These are phyloP conservation scores for Aspergillus texensis DNA, from an alignment of 2,329 filamentous ascomycete species.

Conservation along the genomic window DNA sequence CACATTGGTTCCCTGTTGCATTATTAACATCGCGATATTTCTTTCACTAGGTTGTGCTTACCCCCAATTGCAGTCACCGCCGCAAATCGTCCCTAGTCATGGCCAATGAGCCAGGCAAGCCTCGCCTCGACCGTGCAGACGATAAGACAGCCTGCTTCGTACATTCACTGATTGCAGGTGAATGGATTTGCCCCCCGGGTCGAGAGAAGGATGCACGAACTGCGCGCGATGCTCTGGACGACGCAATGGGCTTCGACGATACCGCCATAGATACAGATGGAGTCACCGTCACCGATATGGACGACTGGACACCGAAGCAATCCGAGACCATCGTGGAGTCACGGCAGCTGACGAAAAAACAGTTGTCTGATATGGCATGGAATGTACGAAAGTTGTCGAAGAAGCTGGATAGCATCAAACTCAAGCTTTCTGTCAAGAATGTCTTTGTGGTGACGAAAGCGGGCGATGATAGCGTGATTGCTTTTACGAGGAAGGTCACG, in stretches of 20 bases:
- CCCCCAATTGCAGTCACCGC: constrained; percentile 54
- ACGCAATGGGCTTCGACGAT: constrained; percentile 22
- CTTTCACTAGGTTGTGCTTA: constrained; percentile 57
- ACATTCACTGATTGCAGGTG: constrained; percentile 57
- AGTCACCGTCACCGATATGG: constrained; percentile 29
- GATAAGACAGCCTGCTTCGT: constrained; percentile 62
- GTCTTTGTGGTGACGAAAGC: constrained; percentile 91
- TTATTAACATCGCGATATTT: constrained; percentile 2
- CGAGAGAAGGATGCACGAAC: constrained; percentile 5
- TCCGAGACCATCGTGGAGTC: constrained; percentile 56
- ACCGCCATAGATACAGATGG: constrained; percentile 24
- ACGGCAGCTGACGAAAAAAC: constrained; percentile 89
- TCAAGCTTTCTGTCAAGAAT: constrained; percentile 78
- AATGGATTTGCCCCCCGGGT: constrained; percentile 28
- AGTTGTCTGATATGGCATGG: constrained; percentile 96
- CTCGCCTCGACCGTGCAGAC: constrained; percentile 37
- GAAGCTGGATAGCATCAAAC: constrained; percentile 76
- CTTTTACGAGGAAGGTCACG: constrained; percentile 73
- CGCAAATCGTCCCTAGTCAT: constrained; percentile 63
- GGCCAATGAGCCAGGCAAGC: constrained; percentile 42
- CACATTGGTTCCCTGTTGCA: not conserved
- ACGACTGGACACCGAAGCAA: constrained; percentile 26
- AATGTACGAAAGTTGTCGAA: constrained; percentile 89
- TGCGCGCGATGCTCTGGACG: constrained; percentile 15
- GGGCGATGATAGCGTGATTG: constrained; percentile 80